Conservation (phyloP, 2,329 filamentous ascomycete genomes). For the Diaporthe eres region DNA sequence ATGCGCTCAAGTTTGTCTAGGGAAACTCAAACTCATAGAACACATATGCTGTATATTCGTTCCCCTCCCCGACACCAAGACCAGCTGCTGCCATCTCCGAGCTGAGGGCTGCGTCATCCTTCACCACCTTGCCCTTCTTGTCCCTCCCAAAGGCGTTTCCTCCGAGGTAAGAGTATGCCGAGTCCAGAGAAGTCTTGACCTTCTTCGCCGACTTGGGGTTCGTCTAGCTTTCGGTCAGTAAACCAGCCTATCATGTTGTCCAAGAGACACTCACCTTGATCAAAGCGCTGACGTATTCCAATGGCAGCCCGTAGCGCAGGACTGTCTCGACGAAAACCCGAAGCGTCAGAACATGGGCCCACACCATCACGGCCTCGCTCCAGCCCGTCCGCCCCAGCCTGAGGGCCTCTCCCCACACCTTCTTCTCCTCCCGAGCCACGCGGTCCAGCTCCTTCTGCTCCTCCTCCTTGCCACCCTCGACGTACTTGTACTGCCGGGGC, state of each 20-base stretch:
- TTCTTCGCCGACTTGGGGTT: slow-evolving; percentile 86
- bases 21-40: slow-evolving; percentile 94
- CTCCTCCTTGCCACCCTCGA: slow-evolving; percentile 89
- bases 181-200: slow-evolving; percentile 83
- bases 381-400: slow-evolving; percentile 91
- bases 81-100: slow-evolving; percentile 88
- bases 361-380: slow-evolving; percentile 96
- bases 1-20: slow-evolving; percentile 44
- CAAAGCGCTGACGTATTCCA: slow-evolving; percentile 89
- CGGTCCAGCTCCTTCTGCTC: slow-evolving; percentile 89
- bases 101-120: slow-evolving; percentile 85
- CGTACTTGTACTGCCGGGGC: slow-evolving; percentile 93
- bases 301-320: slow-evolving; percentile 91
- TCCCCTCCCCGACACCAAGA: slow-evolving; percentile 75
- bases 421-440: slow-evolving; percentile 86
- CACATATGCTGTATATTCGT: slow-evolving; percentile 95
- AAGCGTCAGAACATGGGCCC: slow-evolving; percentile 91
- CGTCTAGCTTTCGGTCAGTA: slow-evolving; percentile 68
- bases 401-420: slow-evolving; percentile 92
- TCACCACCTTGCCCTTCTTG: slow-evolving; percentile 91
- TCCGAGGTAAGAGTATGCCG: slow-evolving; percentile 89
- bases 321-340: slow-evolving; percentile 98
- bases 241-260: neutral
- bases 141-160: slow-evolving; percentile 95
- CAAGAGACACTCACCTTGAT: slow-evolving; percentile 77